Percentiles rank a stretch among this genome's conserved stretches.
These are phyloP conservation scores for Diphasiastrum complanatum DNA, from an alignment of 83 land plant genomes.

Conservation along the genomic window DNA sequence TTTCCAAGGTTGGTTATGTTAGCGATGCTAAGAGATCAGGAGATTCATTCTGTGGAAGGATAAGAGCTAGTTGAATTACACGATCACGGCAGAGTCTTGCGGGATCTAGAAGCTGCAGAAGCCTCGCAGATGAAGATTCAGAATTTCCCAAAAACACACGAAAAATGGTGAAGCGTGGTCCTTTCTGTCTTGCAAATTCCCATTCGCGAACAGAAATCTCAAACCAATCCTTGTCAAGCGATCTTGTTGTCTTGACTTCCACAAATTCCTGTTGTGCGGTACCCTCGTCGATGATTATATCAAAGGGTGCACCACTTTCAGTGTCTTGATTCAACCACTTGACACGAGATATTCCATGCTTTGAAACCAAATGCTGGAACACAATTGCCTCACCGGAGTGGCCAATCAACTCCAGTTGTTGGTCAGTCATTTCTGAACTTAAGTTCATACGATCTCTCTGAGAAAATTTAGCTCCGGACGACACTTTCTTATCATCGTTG, in stretches of 20 bases:
- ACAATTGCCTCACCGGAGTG: constrained; percentile 61
- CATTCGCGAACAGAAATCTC: constrained; percentile 62
- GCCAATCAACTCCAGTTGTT: constrained; percentile 45
- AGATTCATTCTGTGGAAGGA: constrained; percentile 41
- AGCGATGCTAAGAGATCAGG: neutral
- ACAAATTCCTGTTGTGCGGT: constrained; percentile 45
- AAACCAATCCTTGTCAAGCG: constrained; percentile 73
- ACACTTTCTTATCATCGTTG: too few relatives aligned
- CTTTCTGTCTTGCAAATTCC: constrained; percentile 64
- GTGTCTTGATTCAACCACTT: constrained; percentile 66
- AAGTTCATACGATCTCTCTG: too few relatives aligned
- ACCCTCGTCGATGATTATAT: constrained; percentile 40
- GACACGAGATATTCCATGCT: constrained; percentile 34
- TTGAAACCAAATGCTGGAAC: constrained; percentile 45
- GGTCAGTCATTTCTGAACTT: constrained; percentile 20
- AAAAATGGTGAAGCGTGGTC: constrained; percentile 60
- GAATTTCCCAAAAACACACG: constrained; percentile 39
- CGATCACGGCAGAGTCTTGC: constrained; percentile 49
- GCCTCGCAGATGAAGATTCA: constrained; percentile 23
- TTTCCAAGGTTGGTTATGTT: too few relatives aligned
- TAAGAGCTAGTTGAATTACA: constrained; percentile 47
- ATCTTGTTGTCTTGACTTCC: constrained; percentile 81
- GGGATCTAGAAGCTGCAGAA: constrained; percentile 53
- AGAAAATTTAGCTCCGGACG: too few relatives aligned
- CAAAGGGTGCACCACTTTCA: constrained; percentile 79